These are phyloP conservation scores for Sclerotinia spermophila DNA, from an alignment of 2,329 filamentous ascomycete species.

Conservation along the genomic window DNA sequence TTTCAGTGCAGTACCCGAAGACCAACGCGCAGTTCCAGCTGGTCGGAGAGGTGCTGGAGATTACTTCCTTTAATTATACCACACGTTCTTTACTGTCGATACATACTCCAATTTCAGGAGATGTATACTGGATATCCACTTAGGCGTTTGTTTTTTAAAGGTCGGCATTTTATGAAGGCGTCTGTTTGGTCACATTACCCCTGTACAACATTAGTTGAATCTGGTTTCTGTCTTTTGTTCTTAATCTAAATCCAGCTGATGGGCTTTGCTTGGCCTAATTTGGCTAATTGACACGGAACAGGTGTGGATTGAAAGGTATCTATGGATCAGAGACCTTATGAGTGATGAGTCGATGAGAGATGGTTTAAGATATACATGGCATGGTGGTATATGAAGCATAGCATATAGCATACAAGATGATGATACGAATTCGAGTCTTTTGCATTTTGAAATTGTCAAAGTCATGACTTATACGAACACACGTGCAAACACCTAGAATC, in stretches of 20 bases:
- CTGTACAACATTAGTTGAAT: conserved; percentile 16
- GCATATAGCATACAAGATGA: not conserved
- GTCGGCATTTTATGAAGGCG: conserved; percentile 17
- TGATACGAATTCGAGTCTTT: not conserved
- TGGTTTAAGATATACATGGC: not conserved
- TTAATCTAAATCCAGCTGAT: conserved; percentile 3
- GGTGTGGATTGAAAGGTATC: not conserved
- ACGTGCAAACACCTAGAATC: not conserved
- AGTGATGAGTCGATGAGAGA: conserved; percentile 9
- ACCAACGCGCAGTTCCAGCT: conserved; percentile 74
- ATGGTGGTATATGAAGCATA: not conserved
- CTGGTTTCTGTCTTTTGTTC: conserved; percentile 12
- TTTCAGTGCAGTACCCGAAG: conserved; percentile 84
- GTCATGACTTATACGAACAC: not conserved
- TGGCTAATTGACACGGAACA: not conserved
- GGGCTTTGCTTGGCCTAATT: conserved; percentile 4
- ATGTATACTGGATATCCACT: conserved; percentile 16
- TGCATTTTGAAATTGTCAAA: not conserved
- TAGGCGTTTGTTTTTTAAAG: conserved; percentile 10
- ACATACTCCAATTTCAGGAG: conserved; percentile 5
- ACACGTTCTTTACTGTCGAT: conserved; percentile 17
- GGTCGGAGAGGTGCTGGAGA: conserved; percentile 64
- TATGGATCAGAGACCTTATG: conserved; percentile 3
- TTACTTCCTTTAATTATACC: conserved; percentile 54
- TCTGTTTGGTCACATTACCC: conserved; percentile 11